These are phyloP conservation scores for Fusarium duplospermum DNA, from an alignment of 2,329 filamentous ascomycete genomes.

Conservation along the genomic window DNA sequence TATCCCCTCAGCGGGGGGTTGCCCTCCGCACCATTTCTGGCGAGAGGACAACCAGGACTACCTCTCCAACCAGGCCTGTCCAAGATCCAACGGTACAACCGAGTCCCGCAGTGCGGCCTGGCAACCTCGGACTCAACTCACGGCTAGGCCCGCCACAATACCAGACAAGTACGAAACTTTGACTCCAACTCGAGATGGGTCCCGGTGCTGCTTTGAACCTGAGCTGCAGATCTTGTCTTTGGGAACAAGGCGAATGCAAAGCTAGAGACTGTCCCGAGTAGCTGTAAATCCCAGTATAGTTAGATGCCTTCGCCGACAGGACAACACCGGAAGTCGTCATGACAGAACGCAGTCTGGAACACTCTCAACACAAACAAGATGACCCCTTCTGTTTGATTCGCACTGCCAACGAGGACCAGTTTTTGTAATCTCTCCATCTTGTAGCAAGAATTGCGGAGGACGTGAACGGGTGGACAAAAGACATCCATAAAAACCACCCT, in stretches of 20 bases:
- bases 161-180: slow-evolving; percentile 92
- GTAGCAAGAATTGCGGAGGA: slow-evolving; percentile 66
- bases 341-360: slow-evolving; percentile 20
- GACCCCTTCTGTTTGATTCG: slow-evolving; percentile 80
- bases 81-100: slow-evolving; percentile 39
- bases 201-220: slow-evolving; percentile 60
- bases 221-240: slow-evolving; percentile 8
- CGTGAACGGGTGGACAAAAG: slow-evolving; percentile 84
- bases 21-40: slow-evolving; percentile 63
- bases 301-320: slow-evolving; percentile 34
- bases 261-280: slow-evolving; percentile 22
- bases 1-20: slow-evolving; percentile 63
- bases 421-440: slow-evolving; percentile 87
- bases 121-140: slow-evolving; percentile 2
- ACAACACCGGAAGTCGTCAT: slow-evolving; percentile 27
- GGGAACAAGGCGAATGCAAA: slow-evolving; percentile 17
- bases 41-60: slow-evolving; percentile 62
- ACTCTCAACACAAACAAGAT: slow-evolving; percentile 29
- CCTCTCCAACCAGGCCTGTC: slow-evolving; percentile 46
- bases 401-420: slow-evolving; percentile 91
- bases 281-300: slow-evolving; percentile 18
- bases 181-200: slow-evolving; percentile 94
- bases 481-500: slow-evolving; percentile 94
- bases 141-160: slow-evolving; percentile 31
- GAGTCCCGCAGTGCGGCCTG: slow-evolving; percentile 28